A percentile compares a stretch with the other conserved stretches of the same genome.
phyloP scores from a whole-genome alignment of 257 asterid species.

The Lantana camara region DNA sequence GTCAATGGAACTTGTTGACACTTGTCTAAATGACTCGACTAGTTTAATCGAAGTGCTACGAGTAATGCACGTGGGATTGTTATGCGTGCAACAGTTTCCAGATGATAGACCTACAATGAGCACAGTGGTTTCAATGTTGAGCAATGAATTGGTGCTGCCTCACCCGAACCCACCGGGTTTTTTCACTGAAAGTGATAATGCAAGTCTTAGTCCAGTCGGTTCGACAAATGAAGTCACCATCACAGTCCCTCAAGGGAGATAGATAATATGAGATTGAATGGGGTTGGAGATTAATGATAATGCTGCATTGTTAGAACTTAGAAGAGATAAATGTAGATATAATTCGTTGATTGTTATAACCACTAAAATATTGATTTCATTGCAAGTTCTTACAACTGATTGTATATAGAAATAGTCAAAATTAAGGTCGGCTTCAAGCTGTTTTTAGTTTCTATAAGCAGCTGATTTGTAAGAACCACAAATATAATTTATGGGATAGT shows the following conservation, averaged over 20 bases:
- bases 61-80: slow-evolving; percentile 27
- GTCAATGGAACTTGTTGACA: slow-evolving; percentile 22
- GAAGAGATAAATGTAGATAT: too few relatives aligned
- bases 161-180: slow-evolving; percentile 30
- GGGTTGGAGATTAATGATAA: too few relatives aligned
- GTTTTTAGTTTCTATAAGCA: too few relatives aligned
- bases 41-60: background rate
- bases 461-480: too few relatives aligned
- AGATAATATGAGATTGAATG: background rate
- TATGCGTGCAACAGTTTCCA: slow-evolving; percentile 24
- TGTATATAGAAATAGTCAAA: too few relatives aligned
- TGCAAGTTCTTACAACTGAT: too few relatives aligned
- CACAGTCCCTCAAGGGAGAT: slow-evolving; percentile 3
- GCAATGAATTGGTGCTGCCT: slow-evolving; percentile 19
- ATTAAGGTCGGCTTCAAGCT: too few relatives aligned
- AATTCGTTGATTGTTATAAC: too few relatives aligned
- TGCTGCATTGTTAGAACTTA: too few relatives aligned
- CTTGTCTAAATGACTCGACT: background rate
- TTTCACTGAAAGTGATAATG: slow-evolving; percentile 13
- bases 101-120: slow-evolving; percentile 29
- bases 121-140: slow-evolving; percentile 15
- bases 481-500: too few relatives aligned
- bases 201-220: background rate
- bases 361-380: too few relatives aligned
- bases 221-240: slow-evolving; percentile 8